Base-by-base conservation (phyloP, 78 protist genomes). In the Corallochytrium limacisporum region DNA sequence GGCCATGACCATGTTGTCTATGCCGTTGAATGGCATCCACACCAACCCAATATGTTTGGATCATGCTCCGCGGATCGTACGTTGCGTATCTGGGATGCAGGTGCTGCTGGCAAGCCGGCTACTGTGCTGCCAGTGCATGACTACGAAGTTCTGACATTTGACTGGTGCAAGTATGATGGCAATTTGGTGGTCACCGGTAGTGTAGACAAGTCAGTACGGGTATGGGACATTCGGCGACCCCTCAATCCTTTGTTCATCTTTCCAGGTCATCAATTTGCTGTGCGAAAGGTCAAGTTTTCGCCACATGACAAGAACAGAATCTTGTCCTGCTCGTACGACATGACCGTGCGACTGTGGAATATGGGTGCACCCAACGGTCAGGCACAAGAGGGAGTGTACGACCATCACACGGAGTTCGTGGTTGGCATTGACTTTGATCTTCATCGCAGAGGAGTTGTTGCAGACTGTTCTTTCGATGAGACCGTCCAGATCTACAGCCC, bases 401-500 rank as follows among this genome's bases (percentile, higher is more conserved):
- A 44, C 28, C 66, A 62, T 20, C 80, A 75, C 42, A 33, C 18
- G 1, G 80, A 75, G 42, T 75, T 75, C n/a, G 72, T 63, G 16
- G 73, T 75, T 20, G 80, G 80, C 22, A 4, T 46, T 13, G 80
- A 75, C 48, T 75, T 49, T 10, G 2, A 9, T 20, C 54, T 65
- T 13, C 6, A 9, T 35, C 9, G 32, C n/a, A 7, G 7, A 6
- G 57, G 57, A 8, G 57, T 15, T 3, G 32, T 50, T n/a, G 57
- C 57, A 31, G 32, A 50, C 57, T 50, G 57, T 18, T 12, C 57
- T 9, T 50, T 31, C 39, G 57, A 50, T 35, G 28, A 50, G 57
- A 50, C 28, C 32, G 33, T 18, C 9, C 5, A 9, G 9, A 15
- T 28, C 13, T 50, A 15, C 46, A 42, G 12, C 46, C 46, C n/a